phyloP scores from a whole-genome alignment of 2,329 filamentous ascomycete species.

The Aspergillaceae sp. region DNA sequence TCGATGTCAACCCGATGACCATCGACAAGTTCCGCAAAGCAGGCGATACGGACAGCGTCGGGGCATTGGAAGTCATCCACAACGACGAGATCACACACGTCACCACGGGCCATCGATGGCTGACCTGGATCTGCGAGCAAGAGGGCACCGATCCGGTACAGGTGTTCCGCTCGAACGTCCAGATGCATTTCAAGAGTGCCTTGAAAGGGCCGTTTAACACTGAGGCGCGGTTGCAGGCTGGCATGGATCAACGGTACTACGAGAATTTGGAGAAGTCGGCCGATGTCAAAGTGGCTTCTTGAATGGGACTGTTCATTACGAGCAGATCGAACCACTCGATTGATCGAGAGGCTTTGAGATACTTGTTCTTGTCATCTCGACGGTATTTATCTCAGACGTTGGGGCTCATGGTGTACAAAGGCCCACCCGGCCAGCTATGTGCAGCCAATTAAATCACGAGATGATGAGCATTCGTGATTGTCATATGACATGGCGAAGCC shows the following conservation, averaged over 20 bases:
- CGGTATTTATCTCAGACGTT: too few species aligned
- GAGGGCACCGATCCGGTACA: conserved; percentile 39
- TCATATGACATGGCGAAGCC: too few species aligned
- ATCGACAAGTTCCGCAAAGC: conserved; percentile 41
- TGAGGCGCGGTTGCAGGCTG: conserved; percentile 37
- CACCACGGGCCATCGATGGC: conserved; percentile 41
- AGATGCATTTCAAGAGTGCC: conserved; percentile 35
- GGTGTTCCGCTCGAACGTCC: conserved; percentile 38
- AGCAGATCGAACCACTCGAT: too few species aligned
- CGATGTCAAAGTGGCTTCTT: not conserved
- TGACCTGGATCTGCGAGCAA: conserved; percentile 41
- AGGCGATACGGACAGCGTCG: conserved; percentile 35
- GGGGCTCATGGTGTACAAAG: too few species aligned
- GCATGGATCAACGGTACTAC: conserved; percentile 39
- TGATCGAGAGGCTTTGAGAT: too few species aligned
- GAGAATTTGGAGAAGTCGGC: conserved; percentile 13
- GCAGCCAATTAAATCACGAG: too few species aligned
- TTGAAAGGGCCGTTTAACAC: conserved; percentile 40
- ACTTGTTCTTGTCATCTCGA: too few species aligned
- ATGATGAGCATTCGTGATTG: too few species aligned
- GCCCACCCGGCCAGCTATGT: too few species aligned
- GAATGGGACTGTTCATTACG: too few species aligned
- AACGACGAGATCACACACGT: conserved; percentile 44
- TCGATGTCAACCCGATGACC: conserved; percentile 42
- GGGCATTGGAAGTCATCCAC: conserved; percentile 37